phyloP scores from a whole-genome alignment of 108 stramenopile species.

The Cyclostephanos tholiformis region DNA sequence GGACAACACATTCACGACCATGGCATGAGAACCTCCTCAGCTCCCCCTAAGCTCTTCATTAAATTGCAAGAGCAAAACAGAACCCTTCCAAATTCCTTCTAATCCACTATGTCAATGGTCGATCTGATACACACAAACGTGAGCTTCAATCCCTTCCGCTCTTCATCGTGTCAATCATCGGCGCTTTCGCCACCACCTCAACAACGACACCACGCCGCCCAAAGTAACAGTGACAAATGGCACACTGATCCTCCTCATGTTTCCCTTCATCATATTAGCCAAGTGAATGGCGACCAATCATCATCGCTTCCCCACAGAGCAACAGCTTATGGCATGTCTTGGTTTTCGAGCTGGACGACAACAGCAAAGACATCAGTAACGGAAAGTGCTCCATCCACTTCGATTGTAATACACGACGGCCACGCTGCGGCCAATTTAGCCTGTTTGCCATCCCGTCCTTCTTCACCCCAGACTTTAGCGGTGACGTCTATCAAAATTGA shows the following conservation, averaged over 20 bases:
- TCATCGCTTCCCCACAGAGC: constrained; percentile 4
- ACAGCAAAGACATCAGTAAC: constrained; percentile 2
- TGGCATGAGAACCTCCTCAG: no score
- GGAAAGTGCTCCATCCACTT: not conserved
- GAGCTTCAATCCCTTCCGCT: constrained; percentile 45
- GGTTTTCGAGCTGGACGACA: constrained; percentile 46
- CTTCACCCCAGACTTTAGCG: not conserved
- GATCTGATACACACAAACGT: constrained; percentile 18
- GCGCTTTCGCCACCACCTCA: not conserved
- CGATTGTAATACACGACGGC: constrained; percentile 6
- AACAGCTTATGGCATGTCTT: constrained; percentile 22
- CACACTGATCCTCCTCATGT: constrained; percentile 20
- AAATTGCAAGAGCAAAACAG: no score
- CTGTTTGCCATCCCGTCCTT: not conserved
- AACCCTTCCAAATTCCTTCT: no score
- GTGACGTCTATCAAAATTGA: constrained; percentile 20
- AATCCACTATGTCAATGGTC: constrained; percentile 7
- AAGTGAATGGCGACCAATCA: not conserved
- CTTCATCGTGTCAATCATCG: not conserved
- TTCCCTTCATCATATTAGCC: constrained; percentile 1
- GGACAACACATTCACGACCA: no score
- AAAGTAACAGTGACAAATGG: constrained; percentile 24
- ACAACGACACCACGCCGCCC: not conserved
- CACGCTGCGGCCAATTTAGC: not conserved
- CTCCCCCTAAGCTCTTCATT: no score